Conservation (phyloP, 164 flowering plant species). For the Piper betle region DNA sequence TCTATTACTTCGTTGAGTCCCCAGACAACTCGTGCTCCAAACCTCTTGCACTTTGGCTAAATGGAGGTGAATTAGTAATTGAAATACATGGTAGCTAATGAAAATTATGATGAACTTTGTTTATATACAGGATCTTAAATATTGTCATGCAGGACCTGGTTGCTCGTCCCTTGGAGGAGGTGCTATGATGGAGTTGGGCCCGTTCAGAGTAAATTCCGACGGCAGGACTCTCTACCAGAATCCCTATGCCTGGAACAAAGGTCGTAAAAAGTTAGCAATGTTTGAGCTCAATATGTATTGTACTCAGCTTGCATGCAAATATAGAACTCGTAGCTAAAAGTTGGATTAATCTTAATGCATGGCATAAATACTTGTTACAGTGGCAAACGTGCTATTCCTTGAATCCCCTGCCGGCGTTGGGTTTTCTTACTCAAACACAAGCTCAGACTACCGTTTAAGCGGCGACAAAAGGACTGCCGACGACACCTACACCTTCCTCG, state of each 20-base stretch:
- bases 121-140: not conserved
- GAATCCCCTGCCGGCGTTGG: slow-evolving; percentile 9
- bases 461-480: slow-evolving; percentile 4
- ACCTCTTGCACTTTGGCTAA: too few species aligned
- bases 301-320: not conserved
- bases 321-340: not conserved
- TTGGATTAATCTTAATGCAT: not conserved
- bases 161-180: slow-evolving; percentile 5
- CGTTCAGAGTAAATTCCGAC: slow-evolving; percentile 4
- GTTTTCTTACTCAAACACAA: slow-evolving; percentile 5
- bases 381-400: slow-evolving; percentile 3
- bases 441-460: not conserved
- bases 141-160: slow-evolving; percentile 1
- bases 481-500: slow-evolving; percentile 2
- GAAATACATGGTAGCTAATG: not conserved
- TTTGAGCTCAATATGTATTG: not conserved
- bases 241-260: slow-evolving; percentile 5
- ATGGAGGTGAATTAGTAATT: slow-evolving; percentile 5
- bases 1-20: slow-evolving; percentile 24
- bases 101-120: not conserved
- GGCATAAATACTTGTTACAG: not conserved
- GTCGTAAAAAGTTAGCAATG: not conserved
- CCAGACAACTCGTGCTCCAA: slow-evolving; percentile 11
- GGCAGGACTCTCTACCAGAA: slow-evolving; percentile 1
- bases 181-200: slow-evolving; percentile 4